Evolutionary conservation across 2,329 filamentous ascomycete species (phyloP).

Genomic region (Colletotrichum destructivum): DNA sequence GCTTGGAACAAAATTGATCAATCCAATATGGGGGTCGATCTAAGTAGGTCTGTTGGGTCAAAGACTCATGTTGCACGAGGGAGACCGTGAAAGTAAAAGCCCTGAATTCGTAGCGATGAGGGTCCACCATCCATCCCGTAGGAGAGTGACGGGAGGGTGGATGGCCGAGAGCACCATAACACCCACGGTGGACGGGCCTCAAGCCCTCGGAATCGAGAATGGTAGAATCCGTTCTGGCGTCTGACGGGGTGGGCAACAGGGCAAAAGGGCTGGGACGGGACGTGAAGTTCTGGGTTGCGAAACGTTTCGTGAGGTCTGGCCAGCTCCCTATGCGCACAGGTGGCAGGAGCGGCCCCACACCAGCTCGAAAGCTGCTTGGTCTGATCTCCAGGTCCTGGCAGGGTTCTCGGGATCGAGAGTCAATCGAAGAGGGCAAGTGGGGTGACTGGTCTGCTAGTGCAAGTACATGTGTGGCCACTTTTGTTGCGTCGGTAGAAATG

Average conservation of each 20-base stretch:
- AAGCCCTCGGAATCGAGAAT: not conserved
- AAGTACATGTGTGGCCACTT: too few species aligned
- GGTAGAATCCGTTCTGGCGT: too few species aligned
- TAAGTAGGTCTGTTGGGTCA: conserved; percentile 2
- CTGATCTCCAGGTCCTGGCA: conserved; percentile 51
- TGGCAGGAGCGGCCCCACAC: conserved; percentile 44
- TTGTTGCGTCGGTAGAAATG: too few species aligned
- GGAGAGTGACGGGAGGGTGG: not conserved
- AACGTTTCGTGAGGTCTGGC: conserved; percentile 41
- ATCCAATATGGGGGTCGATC: conserved; percentile 25
- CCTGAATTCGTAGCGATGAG: not conserved
- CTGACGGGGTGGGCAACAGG: too few species aligned
- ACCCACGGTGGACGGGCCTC: not conserved
- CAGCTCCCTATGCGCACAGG: conserved; percentile 38
- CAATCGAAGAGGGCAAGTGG: conserved; percentile 37
- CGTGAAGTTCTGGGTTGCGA: conserved; percentile 37
- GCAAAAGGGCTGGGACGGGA: conserved; percentile 42
- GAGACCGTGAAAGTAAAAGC: conserved; percentile 1
- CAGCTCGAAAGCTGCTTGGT: conserved; percentile 53
- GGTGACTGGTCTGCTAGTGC: not conserved
- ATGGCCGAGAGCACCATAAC: not conserved
- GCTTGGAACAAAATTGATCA: conserved; percentile 32
- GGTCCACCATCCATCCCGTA: not conserved
- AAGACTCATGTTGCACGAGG: not conserved
- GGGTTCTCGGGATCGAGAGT: conserved; percentile 43